Evolutionary conservation across 2,329 filamentous ascomycete genomes (phyloP).

Genomic region (Phaeosphaeriaceae sp.): DNA sequence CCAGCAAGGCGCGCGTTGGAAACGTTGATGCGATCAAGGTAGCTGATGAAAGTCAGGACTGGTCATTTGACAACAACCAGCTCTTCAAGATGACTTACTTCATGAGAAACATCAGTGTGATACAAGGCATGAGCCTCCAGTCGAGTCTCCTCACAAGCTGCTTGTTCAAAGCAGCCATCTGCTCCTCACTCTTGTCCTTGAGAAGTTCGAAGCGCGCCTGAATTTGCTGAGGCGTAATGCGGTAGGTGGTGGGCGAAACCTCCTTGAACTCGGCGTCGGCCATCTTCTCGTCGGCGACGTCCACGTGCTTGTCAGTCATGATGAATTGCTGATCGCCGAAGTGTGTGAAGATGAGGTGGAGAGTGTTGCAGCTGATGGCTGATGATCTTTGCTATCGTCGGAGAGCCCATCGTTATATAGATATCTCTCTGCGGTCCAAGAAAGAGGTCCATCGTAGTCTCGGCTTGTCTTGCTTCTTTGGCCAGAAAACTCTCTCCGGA

Average conservation of each 20-base stretch:
- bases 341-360: not conserved
- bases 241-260: conserved; percentile 10
- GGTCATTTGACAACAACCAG: not conserved
- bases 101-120: conserved; percentile 43
- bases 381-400: not conserved
- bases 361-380: not conserved
- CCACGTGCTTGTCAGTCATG: conserved; percentile 17
- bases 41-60: conserved; percentile 27
- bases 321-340: not conserved
- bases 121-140: conserved; percentile 39
- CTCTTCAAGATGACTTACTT: conserved; percentile 18
- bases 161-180: conserved; percentile 39
- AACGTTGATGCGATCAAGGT: conserved; percentile 51
- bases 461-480: not conserved
- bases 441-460: not conserved
- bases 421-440: not conserved
- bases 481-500: not conserved
- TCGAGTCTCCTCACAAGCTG: conserved; percentile 33
- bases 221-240: conserved; percentile 34
- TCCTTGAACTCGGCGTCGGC: conserved; percentile 25
- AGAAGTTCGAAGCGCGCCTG: conserved; percentile 36
- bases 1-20: conserved; percentile 49
- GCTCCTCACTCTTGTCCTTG: conserved; percentile 26
- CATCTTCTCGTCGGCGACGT: conserved; percentile 17
- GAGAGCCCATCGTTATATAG: conserved; percentile 10